Base-by-base conservation (phyloP, 2,329 filamentous ascomycete genomes). In the Elsinoe necatrix region DNA sequence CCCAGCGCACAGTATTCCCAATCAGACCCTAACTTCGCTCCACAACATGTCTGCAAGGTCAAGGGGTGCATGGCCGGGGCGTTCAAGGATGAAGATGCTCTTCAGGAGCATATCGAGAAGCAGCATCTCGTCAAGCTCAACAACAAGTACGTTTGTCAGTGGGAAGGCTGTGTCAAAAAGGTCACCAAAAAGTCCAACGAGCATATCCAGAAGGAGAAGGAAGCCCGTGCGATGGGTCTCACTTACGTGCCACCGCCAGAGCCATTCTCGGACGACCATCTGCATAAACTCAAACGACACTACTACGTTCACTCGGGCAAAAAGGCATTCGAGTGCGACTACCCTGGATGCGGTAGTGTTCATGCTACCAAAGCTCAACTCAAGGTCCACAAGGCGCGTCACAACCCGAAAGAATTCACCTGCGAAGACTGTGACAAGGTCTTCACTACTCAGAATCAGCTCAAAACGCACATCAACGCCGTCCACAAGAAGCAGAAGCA, bases 401-500 rank as follows among this genome's bases (percentile, higher is more conserved):
- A 56, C 29, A 56, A 56, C 31, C 54, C 54, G 5, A 56, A 56
- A 37, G 42, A 56, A 27, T 56, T 56, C 41, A 56, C 27, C 18
- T 56, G 54, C 29, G 54, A 56, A 18, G 42, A 48, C 8, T 56
- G 54, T 27, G 54, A 48, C 18, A 56, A 56, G 41, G 54, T 56
- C 29, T 56, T 56, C 23, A 56, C 54, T 16, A 56, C 54, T 37
- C 54, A 56, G 23, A 56, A 56, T 16, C 54, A 56, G 31, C 54
- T 56, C 42, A 56, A 56, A 25, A 56, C 54, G 8, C 54, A 56
- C 18, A 48, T 56, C 41, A 56, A 56, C n/a, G 54, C 54, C 16
- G 54, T 56, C 14, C 54, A 56, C 41, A 56, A 56, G 37, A 56
- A 56, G 42, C 39, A 56, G 29, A 56, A 56, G 12, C 54, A 56